Evolutionary conservation across 2,329 filamentous ascomycete genomes (phyloP), one percentile per base, ranked within the genome.

Genomic region (Sclerotinia borealis): DNA sequence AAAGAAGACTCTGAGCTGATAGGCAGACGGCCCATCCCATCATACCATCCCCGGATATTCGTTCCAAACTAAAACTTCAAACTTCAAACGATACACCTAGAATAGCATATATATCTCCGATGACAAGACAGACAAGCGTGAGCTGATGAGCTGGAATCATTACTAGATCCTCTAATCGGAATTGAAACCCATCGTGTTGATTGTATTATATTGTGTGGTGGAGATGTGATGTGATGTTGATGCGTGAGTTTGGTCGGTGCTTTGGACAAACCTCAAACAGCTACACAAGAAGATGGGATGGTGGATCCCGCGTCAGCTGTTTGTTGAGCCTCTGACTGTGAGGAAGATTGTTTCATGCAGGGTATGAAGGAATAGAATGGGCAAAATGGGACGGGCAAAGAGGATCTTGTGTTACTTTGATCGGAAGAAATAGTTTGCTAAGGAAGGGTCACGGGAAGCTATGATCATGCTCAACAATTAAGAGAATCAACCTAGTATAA

Each of bases 381-480:
- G 34, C 22, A 48, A n/a, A 39, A 48, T 48, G 29, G 19, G 9
- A 29, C 25, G 50, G 31, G 51, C 51, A 49, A 63, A 58, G 41
- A 49, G n/a, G 9, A 22, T 36, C 43, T 58, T 41, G 60, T 63
- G 43, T 48, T 31, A 63, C 60, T 22, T 15, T 56, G 13, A 39
- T 49, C 60, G 60, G 60, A 63, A 58, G 27, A 48, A 63, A 58
- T 31, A 58, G 60, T 63, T 63, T 63, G 60, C 60, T 63, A 63
- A 50, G 31, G n/a, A 34, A 19, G 11, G 9, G 47, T 58, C 60
- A 63, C 51, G 19, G 45, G 51, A 49, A 58, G 41, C 25, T 36
- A 41, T 47, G 51, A 34, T 25, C 4, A 39, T 36, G 52, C 43
- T 54, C n/a, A 29, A 37, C 19, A 41, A 58, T 15, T 25, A n/a